Evolutionary conservation across 768 basidiomycete species (phyloP).

Genomic region (Leccinum disarticulatum): DNA sequence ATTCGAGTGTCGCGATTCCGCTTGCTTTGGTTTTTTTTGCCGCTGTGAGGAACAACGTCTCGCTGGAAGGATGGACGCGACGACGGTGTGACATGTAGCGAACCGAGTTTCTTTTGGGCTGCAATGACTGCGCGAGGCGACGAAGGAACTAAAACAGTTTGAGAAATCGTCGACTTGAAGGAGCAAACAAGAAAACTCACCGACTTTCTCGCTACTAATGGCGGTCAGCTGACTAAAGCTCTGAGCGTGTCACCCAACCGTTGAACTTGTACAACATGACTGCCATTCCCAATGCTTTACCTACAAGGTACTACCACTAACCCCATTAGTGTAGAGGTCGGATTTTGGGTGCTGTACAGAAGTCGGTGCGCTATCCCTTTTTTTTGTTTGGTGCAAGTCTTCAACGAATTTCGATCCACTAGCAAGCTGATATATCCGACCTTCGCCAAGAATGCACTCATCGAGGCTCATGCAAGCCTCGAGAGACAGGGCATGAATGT

Average conservation of each 20-base stretch:
- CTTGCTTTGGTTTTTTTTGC: constrained; percentile 10
- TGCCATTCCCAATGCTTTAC: no score
- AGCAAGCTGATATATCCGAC: constrained; percentile 74
- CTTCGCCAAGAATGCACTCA: constrained; percentile 79
- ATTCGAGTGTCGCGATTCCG: constrained; percentile 12
- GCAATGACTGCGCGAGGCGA: constrained; percentile 30
- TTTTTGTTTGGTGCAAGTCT: no score
- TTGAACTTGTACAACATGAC: no score
- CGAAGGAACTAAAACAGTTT: constrained; percentile 15
- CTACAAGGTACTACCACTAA: no score
- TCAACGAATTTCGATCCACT: no score
- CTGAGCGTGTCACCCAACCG: no score
- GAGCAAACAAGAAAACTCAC: constrained; percentile 12
- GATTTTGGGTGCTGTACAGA: no score
- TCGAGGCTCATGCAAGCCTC: no score
- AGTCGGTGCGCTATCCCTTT: no score
- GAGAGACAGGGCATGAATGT: constrained; percentile 73
- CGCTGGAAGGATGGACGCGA: constrained; percentile 18
- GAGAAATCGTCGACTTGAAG: background rate
- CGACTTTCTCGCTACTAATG: constrained; percentile 15
- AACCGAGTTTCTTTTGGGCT: constrained; percentile 26
- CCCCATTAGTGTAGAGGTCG: no score
- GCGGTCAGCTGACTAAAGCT: no score
- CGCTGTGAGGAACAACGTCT: constrained; percentile 20
- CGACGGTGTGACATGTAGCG: constrained; percentile 25